Evolutionary conservation across 768 basidiomycete species (phyloP).

Genomic region (Amylocystis lapponica): DNA sequence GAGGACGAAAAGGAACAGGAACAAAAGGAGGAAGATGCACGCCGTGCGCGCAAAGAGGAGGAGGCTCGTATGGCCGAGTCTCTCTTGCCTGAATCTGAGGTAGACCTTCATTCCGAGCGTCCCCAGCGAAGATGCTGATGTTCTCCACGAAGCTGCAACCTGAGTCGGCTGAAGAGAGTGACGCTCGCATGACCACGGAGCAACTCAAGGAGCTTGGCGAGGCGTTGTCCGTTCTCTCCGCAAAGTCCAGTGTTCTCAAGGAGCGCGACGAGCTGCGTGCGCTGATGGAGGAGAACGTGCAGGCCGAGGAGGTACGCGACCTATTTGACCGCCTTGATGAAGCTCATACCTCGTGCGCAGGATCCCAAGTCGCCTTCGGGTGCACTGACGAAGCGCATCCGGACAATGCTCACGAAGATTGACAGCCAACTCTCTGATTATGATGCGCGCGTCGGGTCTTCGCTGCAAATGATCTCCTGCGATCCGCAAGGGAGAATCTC

Average conservation of each 20-base stretch:
- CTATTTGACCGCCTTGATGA: not conserved
- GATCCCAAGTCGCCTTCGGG: conserved; percentile 77
- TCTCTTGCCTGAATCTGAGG: conserved; percentile 86
- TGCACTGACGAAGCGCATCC: conserved; percentile 93
- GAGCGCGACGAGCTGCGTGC: conserved; percentile 88
- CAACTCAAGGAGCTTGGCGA: conserved; percentile 93
- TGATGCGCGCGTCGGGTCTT: conserved; percentile 79
- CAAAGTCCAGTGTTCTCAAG: conserved; percentile 92
- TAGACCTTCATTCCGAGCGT: no score
- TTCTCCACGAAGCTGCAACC: conserved; percentile 46
- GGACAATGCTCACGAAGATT: conserved; percentile 92
- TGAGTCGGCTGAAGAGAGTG: conserved; percentile 48
- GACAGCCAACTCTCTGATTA: conserved; percentile 90
- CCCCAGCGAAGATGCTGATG: no score
- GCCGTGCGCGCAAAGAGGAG: conserved; percentile 71
- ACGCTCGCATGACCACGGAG: conserved; percentile 96
- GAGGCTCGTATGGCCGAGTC: conserved; percentile 77
- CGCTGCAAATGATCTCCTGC: conserved; percentile 80
- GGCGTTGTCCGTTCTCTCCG: conserved; percentile 84
- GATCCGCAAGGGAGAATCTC: conserved; percentile 87
- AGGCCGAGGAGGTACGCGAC: conserved; percentile 69
- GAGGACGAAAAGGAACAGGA: conserved; percentile 99
- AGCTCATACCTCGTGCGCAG: conserved; percentile 27
- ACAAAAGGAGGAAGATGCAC: conserved; percentile 89
- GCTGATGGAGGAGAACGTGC: conserved; percentile 92